phyloP scores from a whole-genome alignment of 768 basidiomycete species.

The Leucosporidium yakuticum region DNA sequence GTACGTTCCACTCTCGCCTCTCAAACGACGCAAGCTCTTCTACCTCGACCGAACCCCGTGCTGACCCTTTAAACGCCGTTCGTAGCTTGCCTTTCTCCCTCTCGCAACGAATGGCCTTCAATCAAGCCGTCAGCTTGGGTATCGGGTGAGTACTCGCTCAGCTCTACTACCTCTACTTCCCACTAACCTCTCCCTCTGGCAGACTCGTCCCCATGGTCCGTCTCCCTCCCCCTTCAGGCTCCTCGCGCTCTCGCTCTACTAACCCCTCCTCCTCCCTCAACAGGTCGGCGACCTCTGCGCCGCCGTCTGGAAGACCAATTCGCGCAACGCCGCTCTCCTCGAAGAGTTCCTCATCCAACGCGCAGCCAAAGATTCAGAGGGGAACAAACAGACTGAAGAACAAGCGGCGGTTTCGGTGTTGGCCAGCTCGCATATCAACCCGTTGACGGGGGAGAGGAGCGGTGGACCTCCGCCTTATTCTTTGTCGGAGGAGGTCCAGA shows the following conservation, averaged over 20 bases:
- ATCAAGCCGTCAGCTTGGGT: constrained; percentile 3
- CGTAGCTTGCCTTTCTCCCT: constrained; percentile 46
- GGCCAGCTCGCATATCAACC: neutral
- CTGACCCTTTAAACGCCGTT: too few species aligned
- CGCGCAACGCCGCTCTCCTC: constrained; percentile 64
- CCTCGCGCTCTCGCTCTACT: constrained; percentile 50
- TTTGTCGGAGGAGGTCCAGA: neutral
- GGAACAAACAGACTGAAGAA: neutral
- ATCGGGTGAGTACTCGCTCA: too few species aligned
- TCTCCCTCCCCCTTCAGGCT: neutral
- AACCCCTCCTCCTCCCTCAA: constrained; percentile 55
- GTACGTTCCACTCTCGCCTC: neutral
- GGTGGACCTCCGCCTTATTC: neutral
- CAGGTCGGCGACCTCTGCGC: constrained; percentile 68
- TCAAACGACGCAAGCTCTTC: too few species aligned
- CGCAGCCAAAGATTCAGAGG: neutral
- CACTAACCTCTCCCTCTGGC: neutral
- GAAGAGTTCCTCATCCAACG: constrained; percentile 62
- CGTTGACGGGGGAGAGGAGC: neutral
- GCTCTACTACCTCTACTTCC: neutral
- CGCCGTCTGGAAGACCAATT: constrained; percentile 71
- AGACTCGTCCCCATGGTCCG: neutral
- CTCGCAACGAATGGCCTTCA: constrained; percentile 63
- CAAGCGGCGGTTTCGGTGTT: neutral
- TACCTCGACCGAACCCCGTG: too few species aligned